Conservation (phyloP, 371 early-diverging fungal species). For the Rhizopus arrhizus region DNA sequence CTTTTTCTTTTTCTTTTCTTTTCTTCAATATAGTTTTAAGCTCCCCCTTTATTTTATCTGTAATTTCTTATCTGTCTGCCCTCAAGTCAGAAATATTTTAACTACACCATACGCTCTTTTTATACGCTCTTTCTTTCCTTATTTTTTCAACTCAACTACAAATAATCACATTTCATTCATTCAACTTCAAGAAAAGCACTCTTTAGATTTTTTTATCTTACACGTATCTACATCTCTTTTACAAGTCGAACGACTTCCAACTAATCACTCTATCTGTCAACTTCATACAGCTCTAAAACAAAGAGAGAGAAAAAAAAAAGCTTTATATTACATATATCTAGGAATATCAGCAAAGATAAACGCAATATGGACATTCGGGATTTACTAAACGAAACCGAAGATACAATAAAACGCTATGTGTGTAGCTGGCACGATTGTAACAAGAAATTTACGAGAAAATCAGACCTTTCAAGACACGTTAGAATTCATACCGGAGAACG, state of each 20-base stretch:
- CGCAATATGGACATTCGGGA: constrained; percentile 49
- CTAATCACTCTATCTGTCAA: too few species aligned
- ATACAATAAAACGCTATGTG: constrained; percentile 53
- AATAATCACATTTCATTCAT: background rate
- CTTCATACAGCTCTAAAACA: too few species aligned
- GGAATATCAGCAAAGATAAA: background rate
- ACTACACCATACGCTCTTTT: background rate
- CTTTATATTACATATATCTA: background rate
- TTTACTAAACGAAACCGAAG: constrained; percentile 40
- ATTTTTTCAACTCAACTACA: background rate
- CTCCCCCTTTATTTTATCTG: background rate
- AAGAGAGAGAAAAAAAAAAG: background rate
- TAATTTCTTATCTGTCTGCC: constrained; percentile 1
- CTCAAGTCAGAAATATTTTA: background rate
- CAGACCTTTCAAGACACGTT: constrained; percentile 75
- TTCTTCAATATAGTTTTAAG: background rate
- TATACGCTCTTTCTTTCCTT: background rate
- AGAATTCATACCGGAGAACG: constrained; percentile 77
- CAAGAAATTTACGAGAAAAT: constrained; percentile 79
- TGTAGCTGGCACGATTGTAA: constrained; percentile 68
- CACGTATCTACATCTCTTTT: too few species aligned
- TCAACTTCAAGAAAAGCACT: background rate
- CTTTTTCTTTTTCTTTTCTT: constrained; percentile 1
- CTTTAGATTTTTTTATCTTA: background rate
- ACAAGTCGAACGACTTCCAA: too few species aligned